phyloP scores from a whole-genome alignment of 768 basidiomycete species.

The Suillus placidus region DNA sequence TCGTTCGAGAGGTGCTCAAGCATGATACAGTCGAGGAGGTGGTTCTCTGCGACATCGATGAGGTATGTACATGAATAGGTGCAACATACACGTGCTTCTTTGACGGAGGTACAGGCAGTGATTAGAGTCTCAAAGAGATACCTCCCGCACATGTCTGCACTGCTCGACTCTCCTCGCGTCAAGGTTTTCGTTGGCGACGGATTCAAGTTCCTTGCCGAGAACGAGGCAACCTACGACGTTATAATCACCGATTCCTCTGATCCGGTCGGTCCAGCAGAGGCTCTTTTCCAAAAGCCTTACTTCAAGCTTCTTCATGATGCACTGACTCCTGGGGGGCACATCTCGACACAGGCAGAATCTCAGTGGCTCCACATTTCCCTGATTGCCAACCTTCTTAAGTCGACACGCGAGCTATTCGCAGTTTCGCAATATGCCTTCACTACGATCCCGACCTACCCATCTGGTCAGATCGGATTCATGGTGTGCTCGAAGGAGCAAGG shows the following conservation, averaged over 20 bases:
- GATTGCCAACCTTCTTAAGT: conserved; percentile 73
- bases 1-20: conserved; percentile 96
- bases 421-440: conserved; percentile 90
- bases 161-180: conserved; percentile 80
- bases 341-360: conserved; percentile 95
- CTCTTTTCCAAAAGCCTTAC: conserved; percentile 96
- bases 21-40: conserved; percentile 89
- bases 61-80: conserved; percentile 48
- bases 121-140: conserved; percentile 91
- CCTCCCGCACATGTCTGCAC: conserved; percentile 91
- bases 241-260: conserved; percentile 99
- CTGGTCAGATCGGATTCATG: conserved; percentile 97
- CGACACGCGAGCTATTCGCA: conserved; percentile 75
- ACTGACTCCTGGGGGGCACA: conserved; percentile 85
- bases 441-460: conserved; percentile 97
- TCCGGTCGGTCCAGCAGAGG: conserved; percentile 92
- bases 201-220: conserved; percentile 93
- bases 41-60: conserved; percentile 97
- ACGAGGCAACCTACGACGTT: conserved; percentile 88
- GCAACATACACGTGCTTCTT: not conserved
- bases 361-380: conserved; percentile 92
- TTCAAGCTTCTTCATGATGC: conserved; percentile 93
- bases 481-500: conserved; percentile 78
- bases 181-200: conserved; percentile 90
- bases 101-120: conserved; percentile 63